Percentiles rank a stretch among this genome's conserved stretches.
These are phyloP conservation scores for Blastobotrys buckinghamii DNA, from an alignment of 1,139 yeast species.

Conservation along the genomic window DNA sequence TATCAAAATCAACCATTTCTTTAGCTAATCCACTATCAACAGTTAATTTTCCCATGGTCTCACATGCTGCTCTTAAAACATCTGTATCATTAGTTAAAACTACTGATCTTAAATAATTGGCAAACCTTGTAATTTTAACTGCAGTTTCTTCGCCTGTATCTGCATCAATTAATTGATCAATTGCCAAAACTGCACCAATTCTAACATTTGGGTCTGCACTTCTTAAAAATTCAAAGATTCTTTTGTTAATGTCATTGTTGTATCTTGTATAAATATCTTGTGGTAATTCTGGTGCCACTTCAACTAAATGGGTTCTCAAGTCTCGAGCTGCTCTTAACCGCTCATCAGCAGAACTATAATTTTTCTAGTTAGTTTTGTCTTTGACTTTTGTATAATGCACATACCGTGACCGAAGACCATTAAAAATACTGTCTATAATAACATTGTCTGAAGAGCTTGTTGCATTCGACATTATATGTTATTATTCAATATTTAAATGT, in stretches of 20 bases:
- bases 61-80: conserved; percentile 82
- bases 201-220: conserved; percentile 66
- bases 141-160: conserved; percentile 74
- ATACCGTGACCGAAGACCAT: conserved; percentile 13
- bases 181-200: conserved; percentile 87
- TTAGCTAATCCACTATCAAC: conserved; percentile 86
- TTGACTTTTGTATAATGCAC: neutral
- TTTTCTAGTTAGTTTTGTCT: neutral
- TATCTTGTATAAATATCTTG: conserved; percentile 75
- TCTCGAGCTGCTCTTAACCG: conserved; percentile 48
- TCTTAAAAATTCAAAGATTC: conserved; percentile 79
- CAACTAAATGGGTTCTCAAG: conserved; percentile 57
- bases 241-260: conserved; percentile 80
- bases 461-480: conserved; percentile 7
- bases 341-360: conserved; percentile 28
- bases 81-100: conserved; percentile 77
- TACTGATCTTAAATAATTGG: conserved; percentile 76
- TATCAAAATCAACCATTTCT: conserved; percentile 89
- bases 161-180: conserved; percentile 78
- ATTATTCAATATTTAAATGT: neutral
- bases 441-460: conserved; percentile 11
- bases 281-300: conserved; percentile 68
- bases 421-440: conserved; percentile 13
- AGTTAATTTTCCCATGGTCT: conserved; percentile 81
- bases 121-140: conserved; percentile 83